Percentiles rank a stretch among this genome's conserved stretches.
Conservation (phyloP, 148 eudicot genomes). For the Silene conica region DNA sequence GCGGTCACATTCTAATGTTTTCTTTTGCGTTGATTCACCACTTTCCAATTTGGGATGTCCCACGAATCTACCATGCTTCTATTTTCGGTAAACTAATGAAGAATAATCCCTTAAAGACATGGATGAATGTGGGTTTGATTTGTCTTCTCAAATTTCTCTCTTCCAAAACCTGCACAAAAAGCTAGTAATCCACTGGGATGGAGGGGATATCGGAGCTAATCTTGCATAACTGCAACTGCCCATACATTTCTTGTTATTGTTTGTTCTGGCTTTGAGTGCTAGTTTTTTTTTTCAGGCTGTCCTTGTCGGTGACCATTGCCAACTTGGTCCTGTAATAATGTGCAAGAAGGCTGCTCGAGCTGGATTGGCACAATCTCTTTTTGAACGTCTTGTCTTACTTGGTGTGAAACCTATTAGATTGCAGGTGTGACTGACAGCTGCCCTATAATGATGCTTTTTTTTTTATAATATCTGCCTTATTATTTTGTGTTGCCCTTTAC, state of each 20-base stretch:
- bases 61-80: neutral
- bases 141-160: neutral
- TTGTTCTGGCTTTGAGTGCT: neutral
- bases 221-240: neutral
- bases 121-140: neutral
- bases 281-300: constrained; percentile 43
- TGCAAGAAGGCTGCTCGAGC: constrained; percentile 99
- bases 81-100: neutral
- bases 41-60: neutral
- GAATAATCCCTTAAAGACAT: neutral
- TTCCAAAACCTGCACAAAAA: neutral
- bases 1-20: neutral
- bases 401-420: constrained; percentile 95
- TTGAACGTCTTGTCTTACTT: constrained; percentile 92
- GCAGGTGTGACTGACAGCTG: constrained; percentile 47
- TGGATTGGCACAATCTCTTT: constrained; percentile 93
- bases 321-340: constrained; percentile 99
- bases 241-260: neutral
- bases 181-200: neutral
- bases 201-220: neutral
- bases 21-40: neutral
- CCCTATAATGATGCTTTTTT: neutral
- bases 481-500: neutral
- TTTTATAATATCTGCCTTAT: neutral
- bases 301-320: constrained; percentile 99